Conservation (phyloP, 2,329 filamentous ascomycete species). For the Sarocladiaceae sp. region DNA sequence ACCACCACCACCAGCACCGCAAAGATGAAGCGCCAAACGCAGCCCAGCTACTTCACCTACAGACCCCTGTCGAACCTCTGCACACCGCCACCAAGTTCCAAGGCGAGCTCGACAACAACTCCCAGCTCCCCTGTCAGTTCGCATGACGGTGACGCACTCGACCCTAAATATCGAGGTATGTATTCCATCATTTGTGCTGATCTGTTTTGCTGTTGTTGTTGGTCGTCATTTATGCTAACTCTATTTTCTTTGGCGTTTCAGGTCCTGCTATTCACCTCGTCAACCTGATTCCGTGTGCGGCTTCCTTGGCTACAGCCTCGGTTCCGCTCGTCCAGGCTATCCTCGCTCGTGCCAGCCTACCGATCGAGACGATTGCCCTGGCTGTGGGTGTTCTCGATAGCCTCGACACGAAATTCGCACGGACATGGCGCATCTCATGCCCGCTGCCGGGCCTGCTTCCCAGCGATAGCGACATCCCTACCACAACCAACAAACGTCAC, state of each 20-base stretch:
- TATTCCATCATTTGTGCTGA: conserved; percentile 11
- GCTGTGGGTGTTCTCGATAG: conserved; percentile 65
- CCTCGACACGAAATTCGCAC: conserved; percentile 57
- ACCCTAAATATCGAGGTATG: conserved; percentile 34
- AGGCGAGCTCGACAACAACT: neutral
- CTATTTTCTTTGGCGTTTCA: conserved; percentile 23
- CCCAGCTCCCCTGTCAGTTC: neutral
- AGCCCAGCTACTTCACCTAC: conserved; percentile 59
- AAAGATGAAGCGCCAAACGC: conserved; percentile 6
- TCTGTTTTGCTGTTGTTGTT: neutral
- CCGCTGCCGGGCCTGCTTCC: conserved; percentile 34
- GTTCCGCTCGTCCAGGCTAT: conserved; percentile 57
- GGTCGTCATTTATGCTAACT: neutral
- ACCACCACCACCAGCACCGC: conserved; percentile 12
- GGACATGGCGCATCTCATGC: conserved; percentile 57
- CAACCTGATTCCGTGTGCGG: conserved; percentile 60
- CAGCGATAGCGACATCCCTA: neutral
- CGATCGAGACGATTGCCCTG: conserved; percentile 58
- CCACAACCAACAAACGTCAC: conserved; percentile 36
- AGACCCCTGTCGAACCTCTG: conserved; percentile 64
- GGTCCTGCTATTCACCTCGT: conserved; percentile 63
- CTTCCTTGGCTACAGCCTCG: conserved; percentile 56
- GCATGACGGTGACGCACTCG: conserved; percentile 36
- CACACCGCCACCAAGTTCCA: conserved; percentile 57
- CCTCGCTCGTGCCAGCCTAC: conserved; percentile 52